Conservation (phyloP, 2,329 filamentous ascomycete genomes). For the Hymenoscyphus infarciens region DNA sequence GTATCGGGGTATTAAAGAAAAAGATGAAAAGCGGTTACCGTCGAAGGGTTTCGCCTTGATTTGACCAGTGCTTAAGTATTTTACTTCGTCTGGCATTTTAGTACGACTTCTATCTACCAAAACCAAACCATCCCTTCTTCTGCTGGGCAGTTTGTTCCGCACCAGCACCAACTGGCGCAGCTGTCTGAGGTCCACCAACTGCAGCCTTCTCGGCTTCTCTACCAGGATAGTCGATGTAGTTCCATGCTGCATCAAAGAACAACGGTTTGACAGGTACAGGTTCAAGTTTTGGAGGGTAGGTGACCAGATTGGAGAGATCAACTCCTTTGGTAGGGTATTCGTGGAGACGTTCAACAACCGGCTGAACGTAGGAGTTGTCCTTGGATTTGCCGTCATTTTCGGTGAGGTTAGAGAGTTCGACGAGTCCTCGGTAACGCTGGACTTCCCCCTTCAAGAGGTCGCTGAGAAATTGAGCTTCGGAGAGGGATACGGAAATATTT, state of each 20-base stretch:
- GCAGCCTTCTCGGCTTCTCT: constrained; percentile 41
- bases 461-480: constrained; percentile 57
- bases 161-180: constrained; percentile 32
- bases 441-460: constrained; percentile 66
- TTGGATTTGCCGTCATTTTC: constrained; percentile 39
- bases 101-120: constrained; percentile 41
- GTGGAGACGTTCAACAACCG: constrained; percentile 70
- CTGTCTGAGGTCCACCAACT: constrained; percentile 18
- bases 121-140: constrained; percentile 69
- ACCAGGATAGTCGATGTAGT: constrained; percentile 89
- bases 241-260: constrained; percentile 96
- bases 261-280: constrained; percentile 89
- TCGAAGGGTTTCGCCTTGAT: neutral
- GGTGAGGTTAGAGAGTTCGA: constrained; percentile 69
- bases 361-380: constrained; percentile 39
- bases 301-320: constrained; percentile 76
- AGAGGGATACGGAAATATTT: constrained; percentile 63
- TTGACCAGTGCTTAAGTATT: neutral
- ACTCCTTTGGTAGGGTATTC: constrained; percentile 68
- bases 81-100: neutral
- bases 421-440: constrained; percentile 78
- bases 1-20: neutral
- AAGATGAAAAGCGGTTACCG: neutral
- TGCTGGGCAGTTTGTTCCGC: constrained; percentile 43
- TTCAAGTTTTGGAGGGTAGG: constrained; percentile 79